Base-by-base conservation (phyloP, 2,329 filamentous ascomycete species). In the Colletotrichum orbiculare region DNA sequence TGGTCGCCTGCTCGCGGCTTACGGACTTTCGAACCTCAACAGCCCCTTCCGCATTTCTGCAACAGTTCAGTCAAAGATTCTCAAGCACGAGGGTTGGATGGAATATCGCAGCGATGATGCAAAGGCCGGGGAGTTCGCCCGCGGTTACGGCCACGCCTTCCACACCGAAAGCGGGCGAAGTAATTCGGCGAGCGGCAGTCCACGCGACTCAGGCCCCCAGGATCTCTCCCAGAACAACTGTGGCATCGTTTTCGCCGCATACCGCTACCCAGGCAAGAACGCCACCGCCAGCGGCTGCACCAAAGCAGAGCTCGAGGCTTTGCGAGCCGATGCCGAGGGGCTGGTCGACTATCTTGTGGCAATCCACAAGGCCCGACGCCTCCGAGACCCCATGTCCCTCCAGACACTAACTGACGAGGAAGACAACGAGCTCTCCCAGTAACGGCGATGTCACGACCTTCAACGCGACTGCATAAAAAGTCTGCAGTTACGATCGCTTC, bases 241-340 rank as follows among this genome's bases (percentile, higher is more conserved):
- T 38, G 85, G 85, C 49, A 83, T 87, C 62, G 81, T 87, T 6
- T 87, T 87, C 59, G 85, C 84, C 1, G 85, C 83, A 0, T 87
- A 87, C 68, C 79, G 84, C 25, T 82, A 82, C 66, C 82, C 83
- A 13, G 75, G 77, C 46, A 72, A 71, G 8, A 79, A 79, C 33
- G 76, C 76, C 13, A 72, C 71, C 37, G 74, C 76, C 45, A 71
- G 76, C 11, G 74, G 74, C 11, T 77, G 77, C 50, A 75, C 73
- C 60, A 71, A 75, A 10, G 74, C 74, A 8, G 82, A 85, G 68
- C 79, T 87, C 2, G 78, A 78, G 8, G 76, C 76, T 15, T 74
- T 87, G 8, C 75, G 82, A 63, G 72, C 74, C 25, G 84, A 87
- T 67, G 85, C 84, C 3, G 82, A 85, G 72, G 77, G 78, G 0